Base-by-base conservation (phyloP, 2,329 filamentous ascomycete species). In the Trichoderma sp. region DNA sequence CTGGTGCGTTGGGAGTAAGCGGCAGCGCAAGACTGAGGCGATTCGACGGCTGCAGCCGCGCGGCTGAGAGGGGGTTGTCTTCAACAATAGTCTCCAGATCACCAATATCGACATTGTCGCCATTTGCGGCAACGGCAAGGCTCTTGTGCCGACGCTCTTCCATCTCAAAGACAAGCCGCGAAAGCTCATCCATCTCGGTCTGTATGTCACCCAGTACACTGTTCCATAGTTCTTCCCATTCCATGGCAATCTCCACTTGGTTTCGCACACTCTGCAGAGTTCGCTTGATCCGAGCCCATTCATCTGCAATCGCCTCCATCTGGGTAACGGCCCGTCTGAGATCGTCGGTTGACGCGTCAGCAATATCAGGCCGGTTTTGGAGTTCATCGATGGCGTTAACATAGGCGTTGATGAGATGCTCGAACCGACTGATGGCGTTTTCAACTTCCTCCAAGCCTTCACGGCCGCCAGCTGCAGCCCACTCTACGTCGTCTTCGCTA, bases 191-290 rank as follows among this genome's bases (percentile, higher is more conserved):
- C 80, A 89, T 90, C 81, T 99, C 96, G 71, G 91, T 89, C 64
- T 94, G 92, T 71, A 98, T 97, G 77, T 98, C 95, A 56, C 94
- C 95, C 3, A 99, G 84, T 3, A 98, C 95, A 72, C 88, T 93
- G 74, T 93, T 93, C 95, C 96, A 98, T 43, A 99, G 85, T 81
- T 98, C 94, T 79, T 97, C 94, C 95, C 95, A 99, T 77, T 99
- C 96, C 94, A 98, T 97, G 58, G 96, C 96, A 70, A 97, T 89
- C 79, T 98, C 96, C 21, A 99, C 95, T 77, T 98, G 95, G 59
- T 88, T 88, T 78, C 97, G 97, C 68, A 97, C 91, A 31, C 82
- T 90, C 72, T 91, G 91, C 62, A 99, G 83, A 1, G 91, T 91
- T 53, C 83, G 85, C 75, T 93, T 92, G 75, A 97, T 95, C 73